A percentile compares a stretch with the other conserved stretches of the same genome.
phyloP scores from a whole-genome alignment of 768 basidiomycete species.

The Boletus coccyginus region DNA sequence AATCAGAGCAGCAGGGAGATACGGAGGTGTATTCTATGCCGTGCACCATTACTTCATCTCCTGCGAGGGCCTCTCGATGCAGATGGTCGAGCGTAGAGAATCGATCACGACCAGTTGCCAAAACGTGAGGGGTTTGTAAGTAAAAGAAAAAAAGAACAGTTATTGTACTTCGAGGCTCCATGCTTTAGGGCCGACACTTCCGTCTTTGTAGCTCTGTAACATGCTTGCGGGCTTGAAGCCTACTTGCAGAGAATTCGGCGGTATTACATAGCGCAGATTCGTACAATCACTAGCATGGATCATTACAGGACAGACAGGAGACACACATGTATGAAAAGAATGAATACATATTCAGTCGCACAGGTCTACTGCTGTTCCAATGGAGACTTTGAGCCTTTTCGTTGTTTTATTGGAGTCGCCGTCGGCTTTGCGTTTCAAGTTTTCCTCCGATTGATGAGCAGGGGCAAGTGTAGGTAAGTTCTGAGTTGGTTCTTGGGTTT shows the following conservation, averaged over 20 bases:
- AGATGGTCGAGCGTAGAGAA: conserved; percentile 37
- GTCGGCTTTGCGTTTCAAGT: conserved; percentile 35
- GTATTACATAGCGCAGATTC: not conserved
- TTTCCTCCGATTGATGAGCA: conserved; percentile 18
- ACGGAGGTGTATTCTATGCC: conserved; percentile 87
- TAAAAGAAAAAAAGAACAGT: not conserved
- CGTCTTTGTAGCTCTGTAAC: too few relatives aligned
- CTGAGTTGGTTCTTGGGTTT: conserved; percentile 43
- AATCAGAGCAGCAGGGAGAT: conserved; percentile 64
- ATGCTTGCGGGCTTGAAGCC: too few relatives aligned
- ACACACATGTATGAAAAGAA: not conserved
- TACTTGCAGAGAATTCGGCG: not conserved
- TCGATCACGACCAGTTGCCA: conserved; percentile 42
- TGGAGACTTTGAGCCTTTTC: conserved; percentile 74
- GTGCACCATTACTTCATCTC: conserved; percentile 88
- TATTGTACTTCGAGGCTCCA: not conserved
- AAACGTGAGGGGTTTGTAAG: conserved; percentile 42
- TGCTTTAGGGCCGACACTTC: conserved; percentile 37
- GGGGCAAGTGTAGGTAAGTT: conserved; percentile 14
- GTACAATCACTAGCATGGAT: not conserved
- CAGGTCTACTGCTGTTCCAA: conserved; percentile 67
- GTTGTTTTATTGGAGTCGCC: conserved; percentile 11
- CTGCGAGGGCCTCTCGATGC: conserved; percentile 71
- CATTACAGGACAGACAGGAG: not conserved
- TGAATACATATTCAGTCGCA: conserved; percentile 51